Conservation (phyloP, 2,329 filamentous ascomycete genomes). For the Verruconis gallopava region DNA sequence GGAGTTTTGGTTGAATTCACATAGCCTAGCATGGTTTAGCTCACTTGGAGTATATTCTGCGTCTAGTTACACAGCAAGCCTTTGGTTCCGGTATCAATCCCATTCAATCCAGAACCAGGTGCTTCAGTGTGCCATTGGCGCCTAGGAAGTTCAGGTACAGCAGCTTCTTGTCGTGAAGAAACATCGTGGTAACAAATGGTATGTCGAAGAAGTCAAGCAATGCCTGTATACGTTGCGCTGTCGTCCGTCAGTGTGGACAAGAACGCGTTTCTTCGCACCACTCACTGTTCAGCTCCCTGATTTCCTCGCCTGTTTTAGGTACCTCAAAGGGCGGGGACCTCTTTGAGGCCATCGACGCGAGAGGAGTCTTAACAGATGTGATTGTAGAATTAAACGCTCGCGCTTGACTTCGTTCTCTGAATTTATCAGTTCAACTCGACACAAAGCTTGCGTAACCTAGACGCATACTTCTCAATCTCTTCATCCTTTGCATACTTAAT, state of each 20-base stretch:
- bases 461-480: slow-evolving; percentile 4
- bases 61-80: too few relatives aligned
- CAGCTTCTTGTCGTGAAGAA: slow-evolving; percentile 7
- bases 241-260: too few relatives aligned
- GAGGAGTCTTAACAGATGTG: background rate
- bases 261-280: too few relatives aligned
- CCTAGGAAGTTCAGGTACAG: slow-evolving; percentile 6
- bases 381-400: slow-evolving; percentile 1
- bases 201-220: slow-evolving; percentile 5
- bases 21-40: too few relatives aligned
- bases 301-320: slow-evolving; percentile 3
- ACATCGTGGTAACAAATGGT: slow-evolving; percentile 6
- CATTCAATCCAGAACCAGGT: slow-evolving; percentile 8
- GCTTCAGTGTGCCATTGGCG: slow-evolving; percentile 5
- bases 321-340: background rate
- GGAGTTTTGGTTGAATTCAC: too few relatives aligned
- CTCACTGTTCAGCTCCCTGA: slow-evolving; percentile 3
- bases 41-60: too few relatives aligned
- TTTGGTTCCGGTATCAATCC: too few relatives aligned
- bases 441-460: background rate
- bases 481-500: slow-evolving; percentile 6
- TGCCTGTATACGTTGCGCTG: slow-evolving; percentile 3
- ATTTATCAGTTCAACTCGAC: background rate
- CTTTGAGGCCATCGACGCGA: slow-evolving; percentile 5
- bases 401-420: background rate